Evolutionary conservation across 306 rosid genomes (phyloP).

Genomic region (Castanospermum australe): DNA sequence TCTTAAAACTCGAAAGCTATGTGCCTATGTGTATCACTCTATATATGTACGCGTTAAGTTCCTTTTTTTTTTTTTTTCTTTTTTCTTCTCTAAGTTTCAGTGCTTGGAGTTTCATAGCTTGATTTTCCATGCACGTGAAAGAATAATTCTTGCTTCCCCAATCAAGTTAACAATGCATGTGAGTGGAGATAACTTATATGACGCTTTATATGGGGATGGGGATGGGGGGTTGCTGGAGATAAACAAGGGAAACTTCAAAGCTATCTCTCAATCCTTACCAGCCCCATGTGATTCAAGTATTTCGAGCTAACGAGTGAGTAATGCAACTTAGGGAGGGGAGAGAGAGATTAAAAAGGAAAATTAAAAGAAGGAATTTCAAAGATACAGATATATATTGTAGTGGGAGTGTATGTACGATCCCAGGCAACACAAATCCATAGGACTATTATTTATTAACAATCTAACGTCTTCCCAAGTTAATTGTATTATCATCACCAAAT

Average conservation of each 20-base stretch:
- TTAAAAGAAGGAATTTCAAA: not conserved
- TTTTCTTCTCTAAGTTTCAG: not conserved
- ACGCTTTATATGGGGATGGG: not conserved
- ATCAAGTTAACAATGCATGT: constrained; percentile 29
- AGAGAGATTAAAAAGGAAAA: not conserved
- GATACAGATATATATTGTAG: not conserved
- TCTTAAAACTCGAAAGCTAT: not conserved
- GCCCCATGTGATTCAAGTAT: constrained; percentile 38
- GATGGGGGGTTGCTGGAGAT: not conserved
- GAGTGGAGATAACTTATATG: not conserved
- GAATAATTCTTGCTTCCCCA: constrained; percentile 20
- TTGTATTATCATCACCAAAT: constrained; percentile 15
- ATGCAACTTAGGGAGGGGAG: not conserved
- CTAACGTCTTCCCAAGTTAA: constrained; percentile 9
- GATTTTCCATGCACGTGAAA: constrained; percentile 17
- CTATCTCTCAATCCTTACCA: constrained; percentile 5
- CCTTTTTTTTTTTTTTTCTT: not conserved
- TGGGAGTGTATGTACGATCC: constrained; percentile 33
- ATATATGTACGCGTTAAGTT: not conserved
- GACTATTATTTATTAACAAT: constrained; percentile 15
- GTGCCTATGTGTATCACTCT: not conserved
- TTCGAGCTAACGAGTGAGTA: constrained; percentile 1
- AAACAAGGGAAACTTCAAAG: constrained; percentile 14
- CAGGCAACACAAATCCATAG: constrained; percentile 63
- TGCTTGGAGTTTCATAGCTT: not conserved